Conservation (phyloP, 352 stramenopile species). For the Phytophthora constricta region DNA sequence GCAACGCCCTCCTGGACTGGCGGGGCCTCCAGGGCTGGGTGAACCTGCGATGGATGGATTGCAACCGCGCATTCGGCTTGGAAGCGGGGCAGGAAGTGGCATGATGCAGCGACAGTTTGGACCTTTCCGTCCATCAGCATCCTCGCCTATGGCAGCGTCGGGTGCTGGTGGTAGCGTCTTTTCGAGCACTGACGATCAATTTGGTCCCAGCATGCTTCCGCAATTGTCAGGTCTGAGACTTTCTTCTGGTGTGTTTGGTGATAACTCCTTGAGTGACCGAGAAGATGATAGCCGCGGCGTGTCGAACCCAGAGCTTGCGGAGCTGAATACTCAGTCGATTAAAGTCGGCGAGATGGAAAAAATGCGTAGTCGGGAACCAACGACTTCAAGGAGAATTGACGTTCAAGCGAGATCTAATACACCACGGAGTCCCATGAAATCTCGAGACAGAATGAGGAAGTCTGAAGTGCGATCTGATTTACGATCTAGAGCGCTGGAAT, state of each 20-base stretch:
- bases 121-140: slow-evolving; percentile 18
- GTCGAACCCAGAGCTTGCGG: slow-evolving; percentile 59
- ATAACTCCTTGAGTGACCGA: too few species aligned
- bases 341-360: slow-evolving; percentile 49
- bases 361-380: slow-evolving; percentile 16
- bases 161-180: slow-evolving; percentile 11
- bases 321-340: slow-evolving; percentile 76
- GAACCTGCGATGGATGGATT: slow-evolving; percentile 17
- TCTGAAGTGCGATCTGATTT: slow-evolving; percentile 28
- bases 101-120: slow-evolving; percentile 29
- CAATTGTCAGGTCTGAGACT: slow-evolving; percentile 37
- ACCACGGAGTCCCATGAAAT: slow-evolving; percentile 27
- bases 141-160: slow-evolving; percentile 15
- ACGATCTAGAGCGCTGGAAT: slow-evolving; percentile 30
- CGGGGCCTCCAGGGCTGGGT: slow-evolving; percentile 36
- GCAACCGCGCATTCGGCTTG: slow-evolving; percentile 12
- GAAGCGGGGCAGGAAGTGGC: slow-evolving; percentile 9
- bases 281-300: slow-evolving; percentile 22
- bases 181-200: slow-evolving; percentile 31
- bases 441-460: slow-evolving; percentile 27
- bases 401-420: slow-evolving; percentile 37
- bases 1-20: slow-evolving; percentile 55
- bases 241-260: slow-evolving; percentile 32
- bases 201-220: slow-evolving; percentile 32
- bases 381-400: slow-evolving; percentile 38